A percentile compares a stretch with the other conserved stretches of the same genome.
Evolutionary conservation across 345 rosid species (phyloP).

Genomic region (Passiflora organensis): DNA sequence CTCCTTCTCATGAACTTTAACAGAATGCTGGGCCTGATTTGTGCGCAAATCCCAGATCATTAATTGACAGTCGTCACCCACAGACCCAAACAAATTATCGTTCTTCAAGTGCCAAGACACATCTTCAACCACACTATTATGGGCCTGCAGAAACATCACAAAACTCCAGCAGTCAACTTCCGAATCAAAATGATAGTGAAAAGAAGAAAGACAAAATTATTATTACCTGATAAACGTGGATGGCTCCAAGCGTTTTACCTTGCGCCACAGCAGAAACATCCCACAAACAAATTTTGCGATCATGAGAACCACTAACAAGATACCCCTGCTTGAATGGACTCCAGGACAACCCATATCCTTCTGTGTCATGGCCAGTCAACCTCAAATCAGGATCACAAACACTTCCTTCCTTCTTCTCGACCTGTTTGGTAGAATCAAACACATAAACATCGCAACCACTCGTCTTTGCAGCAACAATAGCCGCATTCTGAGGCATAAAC

Average conservation of each 20-base stretch:
- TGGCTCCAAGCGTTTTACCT: conserved; percentile 56
- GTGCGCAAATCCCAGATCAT: conserved; percentile 88
- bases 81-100: conserved; percentile 78
- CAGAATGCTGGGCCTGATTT: conserved; percentile 51
- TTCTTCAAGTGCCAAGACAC: conserved; percentile 90
- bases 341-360: conserved; percentile 96
- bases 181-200: not conserved
- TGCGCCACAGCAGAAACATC: conserved; percentile 55
- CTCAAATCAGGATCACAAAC: conserved; percentile 74
- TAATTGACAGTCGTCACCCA: conserved; percentile 75
- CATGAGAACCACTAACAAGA: conserved; percentile 89
- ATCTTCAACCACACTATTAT: conserved; percentile 68
- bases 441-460: conserved; percentile 71
- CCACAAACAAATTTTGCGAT: conserved; percentile 81
- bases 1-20: conserved; percentile 87
- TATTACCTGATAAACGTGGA: conserved; percentile 66
- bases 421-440: conserved; percentile 62
- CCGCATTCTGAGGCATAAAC: conserved; percentile 81
- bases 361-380: conserved; percentile 83
- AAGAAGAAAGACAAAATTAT: not conserved
- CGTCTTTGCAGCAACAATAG: conserved; percentile 70
- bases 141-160: conserved; percentile 45
- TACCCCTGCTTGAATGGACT: conserved; percentile 76
- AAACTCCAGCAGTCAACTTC: conserved; percentile 11
- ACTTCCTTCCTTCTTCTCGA: conserved; percentile 31